These are phyloP conservation scores for Fraxinus ornus DNA, from an alignment of 305 asterid species.

Conservation along the genomic window DNA sequence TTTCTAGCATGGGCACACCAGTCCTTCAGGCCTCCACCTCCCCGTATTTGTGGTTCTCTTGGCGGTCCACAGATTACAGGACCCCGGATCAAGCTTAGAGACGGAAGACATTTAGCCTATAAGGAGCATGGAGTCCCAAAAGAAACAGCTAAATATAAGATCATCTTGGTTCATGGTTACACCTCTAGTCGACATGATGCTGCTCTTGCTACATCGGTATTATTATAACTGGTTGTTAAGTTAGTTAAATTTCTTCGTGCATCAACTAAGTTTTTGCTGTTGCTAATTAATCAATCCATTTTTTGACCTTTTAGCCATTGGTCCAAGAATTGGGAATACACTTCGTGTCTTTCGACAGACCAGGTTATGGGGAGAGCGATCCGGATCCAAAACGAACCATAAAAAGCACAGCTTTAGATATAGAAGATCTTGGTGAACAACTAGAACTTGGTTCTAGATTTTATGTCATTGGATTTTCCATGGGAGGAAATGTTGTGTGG, in stretches of 20 bases:
- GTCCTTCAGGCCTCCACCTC: slow-evolving; percentile 53
- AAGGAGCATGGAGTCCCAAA: slow-evolving; percentile 69
- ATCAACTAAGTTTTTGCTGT: background rate
- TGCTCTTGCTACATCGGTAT: slow-evolving; percentile 51
- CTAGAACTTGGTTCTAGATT: slow-evolving; percentile 64
- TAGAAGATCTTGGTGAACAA: slow-evolving; percentile 74
- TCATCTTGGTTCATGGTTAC: slow-evolving; percentile 66
- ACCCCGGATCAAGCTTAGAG: slow-evolving; percentile 66
- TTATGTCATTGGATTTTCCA: slow-evolving; percentile 62
- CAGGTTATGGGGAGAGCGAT: slow-evolving; percentile 67
- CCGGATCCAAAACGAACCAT: slow-evolving; percentile 48
- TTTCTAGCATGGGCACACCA: slow-evolving; percentile 56
- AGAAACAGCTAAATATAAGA: slow-evolving; percentile 56
- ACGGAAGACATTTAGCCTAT: slow-evolving; percentile 73
- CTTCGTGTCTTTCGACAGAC: slow-evolving; percentile 54
- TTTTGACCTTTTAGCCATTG: slow-evolving; percentile 43
- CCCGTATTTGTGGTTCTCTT: slow-evolving; percentile 56
- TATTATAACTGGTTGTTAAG: background rate
- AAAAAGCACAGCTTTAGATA: slow-evolving; percentile 57
- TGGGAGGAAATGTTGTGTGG: slow-evolving; percentile 83
- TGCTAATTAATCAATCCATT: background rate
- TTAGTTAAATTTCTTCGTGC: background rate
- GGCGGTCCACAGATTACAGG: slow-evolving; percentile 58
- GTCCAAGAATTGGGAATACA: slow-evolving; percentile 48
- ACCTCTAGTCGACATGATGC: slow-evolving; percentile 53